Percentiles rank a stretch among this genome's conserved stretches.
Conservation (phyloP, 768 basidiomycete genomes). For the Suillus tomentosus region DNA sequence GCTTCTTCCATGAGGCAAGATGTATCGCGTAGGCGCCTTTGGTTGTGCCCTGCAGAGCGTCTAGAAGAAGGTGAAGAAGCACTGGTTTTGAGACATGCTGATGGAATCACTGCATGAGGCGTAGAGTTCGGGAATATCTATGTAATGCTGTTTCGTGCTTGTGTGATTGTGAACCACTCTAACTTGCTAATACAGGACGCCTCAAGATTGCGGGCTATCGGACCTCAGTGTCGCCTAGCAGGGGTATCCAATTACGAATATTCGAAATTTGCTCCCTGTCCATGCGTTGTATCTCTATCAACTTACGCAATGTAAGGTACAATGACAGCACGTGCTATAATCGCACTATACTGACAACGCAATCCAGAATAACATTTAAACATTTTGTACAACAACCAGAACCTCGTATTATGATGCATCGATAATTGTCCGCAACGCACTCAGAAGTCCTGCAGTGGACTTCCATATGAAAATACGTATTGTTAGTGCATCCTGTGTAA, state of each 20-base stretch:
- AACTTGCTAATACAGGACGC: not conserved
- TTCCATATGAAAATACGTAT: not conserved
- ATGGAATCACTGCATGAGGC: not conserved
- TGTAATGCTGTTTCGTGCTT: not conserved
- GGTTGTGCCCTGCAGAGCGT: not conserved
- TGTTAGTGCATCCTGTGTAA: not conserved
- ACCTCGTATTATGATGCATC: not conserved
- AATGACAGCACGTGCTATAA: not conserved
- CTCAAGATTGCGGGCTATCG: not conserved
- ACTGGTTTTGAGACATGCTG: not conserved
- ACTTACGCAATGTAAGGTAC: not conserved
- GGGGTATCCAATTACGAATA: too few relatives aligned
- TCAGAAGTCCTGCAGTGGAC: not conserved
- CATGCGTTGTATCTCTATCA: not conserved
- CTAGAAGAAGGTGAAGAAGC: not conserved
- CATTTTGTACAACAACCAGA: not conserved
- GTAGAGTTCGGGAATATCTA: not conserved
- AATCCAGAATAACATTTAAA: not conserved
- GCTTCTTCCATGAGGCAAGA: not conserved
- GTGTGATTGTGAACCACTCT: not conserved
- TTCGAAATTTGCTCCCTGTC: not conserved
- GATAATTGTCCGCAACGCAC: not conserved
- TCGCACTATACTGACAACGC: not conserved
- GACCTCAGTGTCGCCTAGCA: too few relatives aligned
- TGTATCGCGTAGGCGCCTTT: not conserved